Conservation (phyloP, 257 asterid species). For the Orobanche coerulescens region DNA sequence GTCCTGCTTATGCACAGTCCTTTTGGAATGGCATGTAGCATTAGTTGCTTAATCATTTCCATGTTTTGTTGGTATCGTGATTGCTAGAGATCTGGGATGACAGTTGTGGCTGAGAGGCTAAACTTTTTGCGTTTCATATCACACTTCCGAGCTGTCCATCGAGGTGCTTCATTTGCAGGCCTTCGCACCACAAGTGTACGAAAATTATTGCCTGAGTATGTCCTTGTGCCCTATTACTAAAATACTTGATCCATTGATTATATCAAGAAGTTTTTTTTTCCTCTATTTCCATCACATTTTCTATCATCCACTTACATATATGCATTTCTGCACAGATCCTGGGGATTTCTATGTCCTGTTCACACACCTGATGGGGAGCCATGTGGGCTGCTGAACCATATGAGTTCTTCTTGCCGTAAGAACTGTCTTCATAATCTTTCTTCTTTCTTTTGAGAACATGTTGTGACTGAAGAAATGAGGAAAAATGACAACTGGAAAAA, state of each 20-base stretch:
- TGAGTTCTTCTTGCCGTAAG: constrained; percentile 96
- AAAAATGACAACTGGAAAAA: not conserved
- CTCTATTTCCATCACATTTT: constrained; percentile 10
- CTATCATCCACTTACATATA: not conserved
- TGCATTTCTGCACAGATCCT: constrained; percentile 46
- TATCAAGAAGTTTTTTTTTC: constrained; percentile 5
- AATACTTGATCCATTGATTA: not conserved
- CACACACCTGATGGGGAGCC: constrained; percentile 99
- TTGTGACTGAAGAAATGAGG: constrained; percentile 10
- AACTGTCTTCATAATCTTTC: constrained; percentile 12
- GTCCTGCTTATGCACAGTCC: not conserved
- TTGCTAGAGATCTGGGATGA: constrained; percentile 84
- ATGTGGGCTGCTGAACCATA: constrained; percentile 90
- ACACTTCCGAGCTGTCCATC: constrained; percentile 95
- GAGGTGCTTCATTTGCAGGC: constrained; percentile 95
- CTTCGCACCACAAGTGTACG: constrained; percentile 98
- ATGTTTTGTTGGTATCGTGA: constrained; percentile 16
- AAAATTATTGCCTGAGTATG: constrained; percentile 97
- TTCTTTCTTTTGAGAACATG: not conserved
- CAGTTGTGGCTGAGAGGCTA: constrained; percentile 85
- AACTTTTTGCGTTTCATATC: constrained; percentile 85
- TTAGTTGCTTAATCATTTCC: constrained; percentile 11
- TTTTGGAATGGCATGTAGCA: constrained; percentile 11
- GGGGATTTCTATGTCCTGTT: constrained; percentile 99
- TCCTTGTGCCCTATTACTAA: constrained; percentile 18